Conservation (phyloP, 306 rosid species). For the Cicer arietinum region DNA sequence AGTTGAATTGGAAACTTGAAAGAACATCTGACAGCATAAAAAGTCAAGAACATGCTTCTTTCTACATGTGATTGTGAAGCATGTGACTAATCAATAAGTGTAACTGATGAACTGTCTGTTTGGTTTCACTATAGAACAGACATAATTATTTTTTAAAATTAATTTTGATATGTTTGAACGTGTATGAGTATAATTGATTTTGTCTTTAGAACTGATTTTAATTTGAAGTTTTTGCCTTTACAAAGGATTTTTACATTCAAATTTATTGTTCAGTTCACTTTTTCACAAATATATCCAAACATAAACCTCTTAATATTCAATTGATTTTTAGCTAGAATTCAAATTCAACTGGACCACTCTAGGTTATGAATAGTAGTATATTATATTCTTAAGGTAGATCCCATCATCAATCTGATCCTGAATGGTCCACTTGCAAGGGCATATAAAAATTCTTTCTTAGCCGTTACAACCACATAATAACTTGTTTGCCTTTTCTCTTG, state of each 20-base stretch:
- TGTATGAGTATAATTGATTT: neutral
- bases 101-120: neutral
- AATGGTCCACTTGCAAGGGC: constrained; percentile 41
- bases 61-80: constrained; percentile 27
- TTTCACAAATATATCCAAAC: too few relatives aligned
- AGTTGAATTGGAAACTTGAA: constrained; percentile 36
- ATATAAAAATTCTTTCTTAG: constrained; percentile 28
- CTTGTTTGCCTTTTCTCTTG: constrained; percentile 9
- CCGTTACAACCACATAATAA: constrained; percentile 37
- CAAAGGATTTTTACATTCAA: too few relatives aligned
- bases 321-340: too few relatives aligned
- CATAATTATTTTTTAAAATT: too few relatives aligned
- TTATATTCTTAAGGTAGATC: neutral
- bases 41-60: constrained; percentile 11
- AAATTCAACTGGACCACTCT: neutral
- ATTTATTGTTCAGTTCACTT: too few relatives aligned
- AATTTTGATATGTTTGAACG: too few relatives aligned
- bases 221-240: too few relatives aligned
- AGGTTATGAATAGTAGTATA: neutral
- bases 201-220: neutral
- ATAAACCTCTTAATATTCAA: too few relatives aligned
- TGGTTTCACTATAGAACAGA: too few relatives aligned
- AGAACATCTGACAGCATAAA: constrained; percentile 18
- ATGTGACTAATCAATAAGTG: constrained; percentile 9
- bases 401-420: constrained; percentile 30